A percentile compares a stretch with the other conserved stretches of the same genome.
Evolutionary conservation across 192 early-diverging fungal genomes (phyloP).

Genomic region (Ramicandelaber brevisporus): DNA sequence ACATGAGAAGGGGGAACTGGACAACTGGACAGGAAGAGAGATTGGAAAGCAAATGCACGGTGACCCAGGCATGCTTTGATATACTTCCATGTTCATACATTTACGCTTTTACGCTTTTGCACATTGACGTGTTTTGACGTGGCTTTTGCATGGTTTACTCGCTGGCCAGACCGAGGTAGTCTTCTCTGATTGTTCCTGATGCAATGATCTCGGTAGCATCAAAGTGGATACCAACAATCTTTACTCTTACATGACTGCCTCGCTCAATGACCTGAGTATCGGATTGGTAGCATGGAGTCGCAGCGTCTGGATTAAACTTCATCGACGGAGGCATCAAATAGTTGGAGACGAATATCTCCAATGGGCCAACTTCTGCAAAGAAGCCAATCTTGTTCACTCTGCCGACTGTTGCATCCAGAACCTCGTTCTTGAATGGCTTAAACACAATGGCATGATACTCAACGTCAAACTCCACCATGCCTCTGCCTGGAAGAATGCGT

Average conservation of each 20-base stretch:
- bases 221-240: conserved; percentile 69
- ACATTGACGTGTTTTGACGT: no score
- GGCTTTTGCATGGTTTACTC: no score
- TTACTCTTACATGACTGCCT: conserved; percentile 57
- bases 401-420: conserved; percentile 72
- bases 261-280: conserved; percentile 74
- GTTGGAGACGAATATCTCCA: conserved; percentile 71
- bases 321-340: conserved; percentile 68
- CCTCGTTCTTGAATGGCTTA: conserved; percentile 91
- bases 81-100: no score
- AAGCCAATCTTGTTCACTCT: conserved; percentile 90
- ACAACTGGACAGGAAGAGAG: no score
- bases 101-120: no score
- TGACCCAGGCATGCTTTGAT: no score
- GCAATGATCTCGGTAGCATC: conserved; percentile 87
- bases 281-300: conserved; percentile 55
- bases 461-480: conserved; percentile 80
- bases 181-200: conserved; percentile 92
- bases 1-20: no score
- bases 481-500: conserved; percentile 47
- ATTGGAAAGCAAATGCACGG: no score
- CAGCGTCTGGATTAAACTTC: conserved; percentile 71
- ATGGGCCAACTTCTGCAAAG: conserved; percentile 80
- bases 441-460: conserved; percentile 85
- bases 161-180: conserved; percentile 75